phyloP scores from a whole-genome alignment of 169 alveolate genomes.

The Toxoplasma gondii region DNA sequence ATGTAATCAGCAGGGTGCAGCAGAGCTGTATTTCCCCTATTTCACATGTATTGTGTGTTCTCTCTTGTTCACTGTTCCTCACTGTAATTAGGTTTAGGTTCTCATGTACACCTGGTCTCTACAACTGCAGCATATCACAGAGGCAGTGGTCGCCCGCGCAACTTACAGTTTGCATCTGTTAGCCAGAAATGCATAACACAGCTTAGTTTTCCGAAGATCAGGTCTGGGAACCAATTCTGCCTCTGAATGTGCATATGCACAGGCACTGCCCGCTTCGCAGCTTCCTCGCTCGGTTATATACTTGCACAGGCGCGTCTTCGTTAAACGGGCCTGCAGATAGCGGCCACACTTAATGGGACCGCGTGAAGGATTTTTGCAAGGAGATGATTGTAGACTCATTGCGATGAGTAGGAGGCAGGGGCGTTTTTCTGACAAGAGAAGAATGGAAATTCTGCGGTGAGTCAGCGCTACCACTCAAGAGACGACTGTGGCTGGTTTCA shows the following conservation, averaged over 20 bases:
- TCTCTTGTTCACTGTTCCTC: too few species aligned
- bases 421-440: background rate
- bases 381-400: background rate
- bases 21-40: too few species aligned
- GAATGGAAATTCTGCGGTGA: background rate
- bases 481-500: background rate
- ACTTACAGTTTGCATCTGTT: constrained; percentile 30
- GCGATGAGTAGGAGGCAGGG: background rate
- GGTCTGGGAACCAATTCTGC: constrained; percentile 23
- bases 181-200: constrained; percentile 26
- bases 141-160: too few species aligned
- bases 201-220: constrained; percentile 14
- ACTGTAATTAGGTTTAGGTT: too few species aligned
- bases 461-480: background rate
- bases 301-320: constrained; percentile 21
- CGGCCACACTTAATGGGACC: constrained; percentile 21
- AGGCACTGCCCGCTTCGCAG: constrained; percentile 14
- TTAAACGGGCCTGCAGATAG: constrained; percentile 2
- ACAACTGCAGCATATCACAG: too few species aligned
- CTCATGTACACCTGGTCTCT: too few species aligned
- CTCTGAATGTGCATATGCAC: constrained; percentile 25
- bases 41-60: too few species aligned
- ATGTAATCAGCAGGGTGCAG: too few species aligned
- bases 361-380: background rate
- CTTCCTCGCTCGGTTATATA: background rate